Evolutionary conservation across 495 filamentous ascomycete genomes (phyloP).

Genomic region (Penicillium salamii): DNA sequence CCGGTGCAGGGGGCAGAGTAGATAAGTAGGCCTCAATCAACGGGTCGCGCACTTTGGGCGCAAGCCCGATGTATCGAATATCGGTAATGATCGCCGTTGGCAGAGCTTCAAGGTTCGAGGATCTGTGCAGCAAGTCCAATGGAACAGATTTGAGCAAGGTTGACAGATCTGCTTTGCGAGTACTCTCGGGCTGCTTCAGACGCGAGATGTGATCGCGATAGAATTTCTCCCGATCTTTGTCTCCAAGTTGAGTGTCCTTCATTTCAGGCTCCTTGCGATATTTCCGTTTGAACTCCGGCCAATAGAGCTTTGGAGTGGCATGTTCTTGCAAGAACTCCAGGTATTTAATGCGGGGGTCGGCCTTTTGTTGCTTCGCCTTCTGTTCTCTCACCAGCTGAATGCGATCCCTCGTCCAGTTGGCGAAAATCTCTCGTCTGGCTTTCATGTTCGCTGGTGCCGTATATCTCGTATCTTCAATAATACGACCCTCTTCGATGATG

Average conservation of each 20-base stretch:
- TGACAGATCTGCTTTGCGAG: slow-evolving; percentile 75
- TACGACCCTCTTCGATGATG: slow-evolving; percentile 72
- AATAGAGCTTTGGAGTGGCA: slow-evolving; percentile 88
- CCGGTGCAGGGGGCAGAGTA: slow-evolving; percentile 65
- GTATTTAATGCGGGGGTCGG: slow-evolving; percentile 82
- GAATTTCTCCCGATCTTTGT: slow-evolving; percentile 87
- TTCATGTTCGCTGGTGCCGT: slow-evolving; percentile 78
- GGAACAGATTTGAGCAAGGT: slow-evolving; percentile 71
- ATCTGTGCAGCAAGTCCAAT: slow-evolving; percentile 61
- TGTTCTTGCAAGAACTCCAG: slow-evolving; percentile 75
- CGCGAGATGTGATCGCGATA: slow-evolving; percentile 84
- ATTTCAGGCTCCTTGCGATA: slow-evolving; percentile 78
- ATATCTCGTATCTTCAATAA: slow-evolving; percentile 85
- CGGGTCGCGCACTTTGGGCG: slow-evolving; percentile 64
- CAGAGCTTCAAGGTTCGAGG: slow-evolving; percentile 59
- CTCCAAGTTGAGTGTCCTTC: slow-evolving; percentile 68
- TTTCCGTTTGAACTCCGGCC: slow-evolving; percentile 93
- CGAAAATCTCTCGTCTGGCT: slow-evolving; percentile 74
- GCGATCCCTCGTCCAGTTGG: slow-evolving; percentile 71
- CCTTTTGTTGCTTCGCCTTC: slow-evolving; percentile 74
- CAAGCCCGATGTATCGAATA: slow-evolving; percentile 76
- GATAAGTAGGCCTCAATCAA: slow-evolving; percentile 75
- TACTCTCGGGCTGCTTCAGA: slow-evolving; percentile 71
- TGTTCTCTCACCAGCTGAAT: slow-evolving; percentile 69
- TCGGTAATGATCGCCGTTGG: slow-evolving; percentile 70